Evolutionary conservation across 1,284 basidiomycete species (phyloP).

Genomic region (Kwoniella shivajii): DNA sequence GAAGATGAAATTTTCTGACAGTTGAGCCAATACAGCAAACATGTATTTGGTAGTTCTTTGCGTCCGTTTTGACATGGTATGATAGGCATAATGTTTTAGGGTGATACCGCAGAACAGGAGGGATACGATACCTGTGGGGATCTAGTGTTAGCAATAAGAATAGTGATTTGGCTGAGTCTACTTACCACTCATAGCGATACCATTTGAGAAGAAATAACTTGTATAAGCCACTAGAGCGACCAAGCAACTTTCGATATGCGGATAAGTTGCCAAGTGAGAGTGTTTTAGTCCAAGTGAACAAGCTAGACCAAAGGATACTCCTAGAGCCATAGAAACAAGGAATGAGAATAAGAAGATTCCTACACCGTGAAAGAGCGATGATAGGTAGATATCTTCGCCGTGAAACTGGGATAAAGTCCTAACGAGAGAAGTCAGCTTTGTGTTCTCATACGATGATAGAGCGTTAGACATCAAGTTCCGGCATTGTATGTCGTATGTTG

Average conservation of each 20-base stretch:
- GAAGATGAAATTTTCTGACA: conserved; percentile 99
- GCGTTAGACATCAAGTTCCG: not conserved
- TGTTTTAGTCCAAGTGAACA: conserved; percentile 95
- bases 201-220: conserved; percentile 98
- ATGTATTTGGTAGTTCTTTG: conserved; percentile 96
- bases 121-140: conserved; percentile 76
- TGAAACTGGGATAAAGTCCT: conserved; percentile 92
- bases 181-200: conserved; percentile 81
- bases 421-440: not conserved
- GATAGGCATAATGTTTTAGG: conserved; percentile 98
- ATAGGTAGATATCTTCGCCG: conserved; percentile 81
- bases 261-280: conserved; percentile 82
- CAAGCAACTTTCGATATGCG: conserved; percentile 90
- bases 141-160: not conserved
- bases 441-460: not conserved
- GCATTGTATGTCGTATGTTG: too few relatives aligned
- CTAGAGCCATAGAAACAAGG: conserved; percentile 88
- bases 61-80: conserved; percentile 95
- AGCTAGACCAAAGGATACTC: conserved; percentile 84
- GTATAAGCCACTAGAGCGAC: conserved; percentile 94
- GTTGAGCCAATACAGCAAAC: conserved; percentile 85
- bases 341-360: conserved; percentile 97
- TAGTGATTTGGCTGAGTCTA: conserved; percentile 9
- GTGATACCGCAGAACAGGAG: conserved; percentile 99
- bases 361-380: conserved; percentile 89